Evolutionary conservation across 2,329 filamentous ascomycete genomes (phyloP).

Genomic region (Boeremia exigua): DNA sequence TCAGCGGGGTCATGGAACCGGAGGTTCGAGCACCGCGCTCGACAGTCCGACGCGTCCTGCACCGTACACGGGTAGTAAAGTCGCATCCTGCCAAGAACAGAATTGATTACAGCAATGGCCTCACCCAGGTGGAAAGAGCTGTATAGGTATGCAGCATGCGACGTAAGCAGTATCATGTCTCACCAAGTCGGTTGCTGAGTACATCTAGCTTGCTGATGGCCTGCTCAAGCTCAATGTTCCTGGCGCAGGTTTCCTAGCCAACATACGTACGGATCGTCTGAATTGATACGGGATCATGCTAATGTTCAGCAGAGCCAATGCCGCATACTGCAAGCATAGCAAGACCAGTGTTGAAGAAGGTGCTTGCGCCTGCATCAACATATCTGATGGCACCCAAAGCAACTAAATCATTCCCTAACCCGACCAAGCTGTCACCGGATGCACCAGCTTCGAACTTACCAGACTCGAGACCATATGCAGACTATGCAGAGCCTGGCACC

Average conservation of each 20-base stretch:
- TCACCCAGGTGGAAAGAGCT: constrained; percentile 39
- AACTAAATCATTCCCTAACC: constrained; percentile 49
- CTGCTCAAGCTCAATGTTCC: constrained; percentile 72
- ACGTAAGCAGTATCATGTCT: constrained; percentile 27
- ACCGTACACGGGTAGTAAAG: neutral
- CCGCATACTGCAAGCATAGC: constrained; percentile 26
- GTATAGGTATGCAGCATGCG: constrained; percentile 43
- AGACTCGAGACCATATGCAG: constrained; percentile 67
- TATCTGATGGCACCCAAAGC: constrained; percentile 67
- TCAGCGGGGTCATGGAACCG: constrained; percentile 25
- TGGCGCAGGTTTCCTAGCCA: constrained; percentile 70
- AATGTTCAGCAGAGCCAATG: constrained; percentile 32
- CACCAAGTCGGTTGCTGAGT: constrained; percentile 17
- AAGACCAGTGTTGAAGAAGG: constrained; percentile 30
- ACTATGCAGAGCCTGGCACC: constrained; percentile 65
- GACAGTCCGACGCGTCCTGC: neutral
- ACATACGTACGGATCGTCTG: constrained; percentile 59
- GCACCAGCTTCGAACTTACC: constrained; percentile 34
- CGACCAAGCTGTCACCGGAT: constrained; percentile 44
- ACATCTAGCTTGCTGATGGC: constrained; percentile 64
- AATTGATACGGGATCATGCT: neutral
- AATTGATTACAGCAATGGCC: constrained; percentile 22
- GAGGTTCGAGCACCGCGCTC: neutral
- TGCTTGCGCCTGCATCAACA: constrained; percentile 64
- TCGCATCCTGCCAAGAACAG: neutral